These are phyloP conservation scores for Pythium pyrilobum DNA, from an alignment of 352 stramenopile genomes.

Conservation along the genomic window DNA sequence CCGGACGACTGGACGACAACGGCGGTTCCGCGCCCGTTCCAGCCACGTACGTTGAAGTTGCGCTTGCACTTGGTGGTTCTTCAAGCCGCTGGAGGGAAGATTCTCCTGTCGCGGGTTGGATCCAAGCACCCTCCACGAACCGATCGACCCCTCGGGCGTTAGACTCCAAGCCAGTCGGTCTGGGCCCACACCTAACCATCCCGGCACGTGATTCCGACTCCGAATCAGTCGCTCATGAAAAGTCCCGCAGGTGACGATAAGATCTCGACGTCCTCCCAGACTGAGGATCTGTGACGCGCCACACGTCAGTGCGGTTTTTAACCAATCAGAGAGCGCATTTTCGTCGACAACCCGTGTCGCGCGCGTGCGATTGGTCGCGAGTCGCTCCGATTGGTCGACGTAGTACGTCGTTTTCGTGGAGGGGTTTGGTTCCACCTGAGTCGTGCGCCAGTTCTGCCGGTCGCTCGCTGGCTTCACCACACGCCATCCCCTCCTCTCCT, in stretches of 20 bases:
- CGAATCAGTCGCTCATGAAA: background rate
- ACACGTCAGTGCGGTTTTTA: slow-evolving; percentile 4
- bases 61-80: slow-evolving; percentile 19
- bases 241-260: background rate
- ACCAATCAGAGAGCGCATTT: slow-evolving; percentile 1
- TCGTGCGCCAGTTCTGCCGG: too few relatives aligned
- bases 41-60: slow-evolving; percentile 21
- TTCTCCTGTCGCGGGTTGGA: too few relatives aligned
- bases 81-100: slow-evolving; percentile 7
- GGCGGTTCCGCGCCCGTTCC: background rate
- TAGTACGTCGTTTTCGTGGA: slow-evolving; percentile 11
- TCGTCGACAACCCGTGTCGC: slow-evolving; percentile 8
- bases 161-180: too few relatives aligned
- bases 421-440: too few relatives aligned
- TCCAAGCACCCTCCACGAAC: slow-evolving; percentile 2
- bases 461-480: too few relatives aligned
- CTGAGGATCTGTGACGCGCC: slow-evolving; percentile 9
- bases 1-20: background rate
- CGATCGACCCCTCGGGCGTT: too few relatives aligned
- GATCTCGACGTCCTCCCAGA: slow-evolving; percentile 4
- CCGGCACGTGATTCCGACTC: background rate
- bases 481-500: too few relatives aligned
- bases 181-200: background rate
- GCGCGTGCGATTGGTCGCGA: background rate
- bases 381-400: slow-evolving; percentile 5